Conservation (phyloP, 768 basidiomycete genomes). For the Tylopilus sp. region DNA sequence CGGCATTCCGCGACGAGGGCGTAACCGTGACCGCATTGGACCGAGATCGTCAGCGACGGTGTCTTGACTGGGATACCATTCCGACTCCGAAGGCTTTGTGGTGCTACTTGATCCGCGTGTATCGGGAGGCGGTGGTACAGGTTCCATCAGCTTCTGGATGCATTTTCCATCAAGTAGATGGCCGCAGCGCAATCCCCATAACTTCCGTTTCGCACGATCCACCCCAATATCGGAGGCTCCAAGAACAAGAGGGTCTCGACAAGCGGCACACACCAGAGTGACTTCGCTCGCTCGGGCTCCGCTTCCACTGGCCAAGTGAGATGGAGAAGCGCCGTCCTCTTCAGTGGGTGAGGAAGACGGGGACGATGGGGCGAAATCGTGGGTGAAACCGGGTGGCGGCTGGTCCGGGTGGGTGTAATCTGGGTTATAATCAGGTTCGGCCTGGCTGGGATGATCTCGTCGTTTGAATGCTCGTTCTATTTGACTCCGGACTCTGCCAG, state of each 20-base stretch:
- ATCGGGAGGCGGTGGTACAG: slow-evolving; percentile 19
- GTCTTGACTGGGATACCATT: slow-evolving; percentile 27
- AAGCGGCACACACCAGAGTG: slow-evolving; percentile 64
- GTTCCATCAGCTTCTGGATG: slow-evolving; percentile 53
- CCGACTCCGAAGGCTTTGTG: slow-evolving; percentile 12
- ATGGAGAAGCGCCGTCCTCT: slow-evolving; percentile 40
- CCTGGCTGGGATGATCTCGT: slow-evolving; percentile 9
- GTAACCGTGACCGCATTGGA: slow-evolving; percentile 57
- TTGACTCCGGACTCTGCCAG: slow-evolving; percentile 17
- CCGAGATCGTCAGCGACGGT: slow-evolving; percentile 24
- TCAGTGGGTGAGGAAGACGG: slow-evolving; percentile 32
- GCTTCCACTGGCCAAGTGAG: slow-evolving; percentile 22
- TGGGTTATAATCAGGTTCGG: slow-evolving; percentile 46
- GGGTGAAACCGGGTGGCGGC: slow-evolving; percentile 61
- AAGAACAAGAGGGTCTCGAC: slow-evolving; percentile 61
- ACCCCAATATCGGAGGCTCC: slow-evolving; percentile 46
- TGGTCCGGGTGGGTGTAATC: slow-evolving; percentile 63
- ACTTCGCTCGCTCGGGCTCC: slow-evolving; percentile 31
- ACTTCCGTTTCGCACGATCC: slow-evolving; percentile 43
- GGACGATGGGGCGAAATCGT: slow-evolving; percentile 51
- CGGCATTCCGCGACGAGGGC: slow-evolving; percentile 38
- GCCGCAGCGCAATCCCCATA: slow-evolving; percentile 76
- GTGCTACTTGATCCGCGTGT: slow-evolving; percentile 7
- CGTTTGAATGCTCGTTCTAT: slow-evolving; percentile 25
- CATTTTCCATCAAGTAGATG: slow-evolving; percentile 81